These are phyloP conservation scores for Lentithecium fluviatile DNA, from an alignment of 495 filamentous ascomycete species.

Conservation along the genomic window DNA sequence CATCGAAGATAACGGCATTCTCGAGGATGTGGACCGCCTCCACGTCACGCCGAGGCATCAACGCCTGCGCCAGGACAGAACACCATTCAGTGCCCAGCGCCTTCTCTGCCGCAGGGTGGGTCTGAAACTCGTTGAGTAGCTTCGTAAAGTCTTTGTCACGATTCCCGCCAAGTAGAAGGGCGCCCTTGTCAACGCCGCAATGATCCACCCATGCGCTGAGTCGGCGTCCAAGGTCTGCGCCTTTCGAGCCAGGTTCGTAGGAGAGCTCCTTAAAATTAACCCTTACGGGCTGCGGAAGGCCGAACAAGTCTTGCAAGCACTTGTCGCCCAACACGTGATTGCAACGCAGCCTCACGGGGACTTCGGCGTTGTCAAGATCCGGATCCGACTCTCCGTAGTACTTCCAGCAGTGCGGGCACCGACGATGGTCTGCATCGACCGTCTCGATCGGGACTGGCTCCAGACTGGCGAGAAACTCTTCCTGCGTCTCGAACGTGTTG, in stretches of 20 bases:
- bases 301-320: constrained; percentile 7
- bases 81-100: not conserved
- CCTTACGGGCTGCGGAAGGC: not conserved
- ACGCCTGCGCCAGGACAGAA: not conserved
- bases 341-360: constrained; percentile 4
- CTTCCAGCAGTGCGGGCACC: constrained; percentile 19
- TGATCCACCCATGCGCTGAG: not conserved
- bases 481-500: constrained; percentile 13
- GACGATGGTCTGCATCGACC: not conserved
- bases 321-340: constrained; percentile 4
- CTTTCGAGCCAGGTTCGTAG: not conserved
- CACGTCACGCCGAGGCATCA: not conserved
- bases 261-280: not conserved
- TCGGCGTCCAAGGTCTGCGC: not conserved
- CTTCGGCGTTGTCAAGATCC: constrained; percentile 9
- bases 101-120: not conserved
- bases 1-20: constrained; percentile 1
- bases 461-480: constrained; percentile 10
- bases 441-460: not conserved
- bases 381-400: constrained; percentile 11
- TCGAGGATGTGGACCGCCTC: constrained; percentile 1
- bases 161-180: not conserved
- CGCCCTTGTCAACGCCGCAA: not conserved
- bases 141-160: not conserved
- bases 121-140: not conserved